Evolutionary conservation across 441 rosid genomes (phyloP).

Genomic region (Metrosideros polymorpha): DNA sequence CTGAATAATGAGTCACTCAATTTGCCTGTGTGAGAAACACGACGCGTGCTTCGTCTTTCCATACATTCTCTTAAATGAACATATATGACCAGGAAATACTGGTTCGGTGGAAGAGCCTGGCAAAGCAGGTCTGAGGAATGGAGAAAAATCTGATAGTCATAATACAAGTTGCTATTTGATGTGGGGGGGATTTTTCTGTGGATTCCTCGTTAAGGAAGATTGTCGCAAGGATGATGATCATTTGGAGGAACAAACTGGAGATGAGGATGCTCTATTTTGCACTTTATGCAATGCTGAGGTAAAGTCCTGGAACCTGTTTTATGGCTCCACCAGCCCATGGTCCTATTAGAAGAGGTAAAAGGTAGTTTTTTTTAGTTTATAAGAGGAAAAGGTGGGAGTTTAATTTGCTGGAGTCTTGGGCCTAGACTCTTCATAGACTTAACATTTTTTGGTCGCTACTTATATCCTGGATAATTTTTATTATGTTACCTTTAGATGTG

Average conservation of each 20-base stretch:
- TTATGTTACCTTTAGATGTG: neutral
- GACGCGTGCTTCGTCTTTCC: neutral
- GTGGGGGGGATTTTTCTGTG: constrained; percentile 49
- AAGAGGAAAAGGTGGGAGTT: too few species aligned
- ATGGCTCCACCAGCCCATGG: neutral
- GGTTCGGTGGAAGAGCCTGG: constrained; percentile 43
- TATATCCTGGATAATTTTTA: too few species aligned
- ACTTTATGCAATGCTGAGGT: constrained; percentile 94
- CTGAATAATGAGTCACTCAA: neutral
- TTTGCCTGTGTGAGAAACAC: neutral
- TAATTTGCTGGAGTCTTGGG: too few species aligned
- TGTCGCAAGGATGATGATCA: constrained; percentile 58
- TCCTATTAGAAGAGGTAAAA: neutral
- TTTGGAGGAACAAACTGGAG: constrained; percentile 34
- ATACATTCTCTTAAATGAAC: neutral
- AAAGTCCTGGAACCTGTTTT: neutral
- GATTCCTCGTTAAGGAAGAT: constrained; percentile 54
- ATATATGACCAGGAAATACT: constrained; percentile 37
- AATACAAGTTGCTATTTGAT: constrained; percentile 39
- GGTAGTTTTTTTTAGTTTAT: too few species aligned
- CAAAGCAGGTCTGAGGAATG: constrained; percentile 28
- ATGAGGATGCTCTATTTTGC: constrained; percentile 76
- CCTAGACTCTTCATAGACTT: too few species aligned
- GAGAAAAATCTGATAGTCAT: constrained; percentile 27
- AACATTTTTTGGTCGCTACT: too few species aligned